Conservation (phyloP, 306 rosid species). For the Styphnolobium japonicum region DNA sequence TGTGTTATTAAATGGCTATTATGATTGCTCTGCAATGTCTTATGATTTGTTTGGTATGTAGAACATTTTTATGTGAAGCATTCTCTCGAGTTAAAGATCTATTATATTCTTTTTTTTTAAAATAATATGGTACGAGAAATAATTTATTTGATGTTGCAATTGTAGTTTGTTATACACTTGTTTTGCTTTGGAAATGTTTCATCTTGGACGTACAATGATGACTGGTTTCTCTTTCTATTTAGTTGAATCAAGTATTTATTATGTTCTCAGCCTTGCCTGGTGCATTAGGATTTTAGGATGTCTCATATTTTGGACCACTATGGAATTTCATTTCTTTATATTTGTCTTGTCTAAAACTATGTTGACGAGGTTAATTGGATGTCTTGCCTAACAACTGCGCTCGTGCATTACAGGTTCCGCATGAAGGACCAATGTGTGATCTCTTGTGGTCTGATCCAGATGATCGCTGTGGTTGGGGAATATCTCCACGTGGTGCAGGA, state of each 20-base stretch:
- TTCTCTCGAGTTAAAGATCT: neutral
- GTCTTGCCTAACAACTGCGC: slow-evolving; percentile 5
- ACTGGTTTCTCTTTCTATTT: neutral
- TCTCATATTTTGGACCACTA: neutral
- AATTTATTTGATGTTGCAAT: neutral
- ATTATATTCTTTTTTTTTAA: neutral
- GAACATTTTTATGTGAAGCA: slow-evolving; percentile 1
- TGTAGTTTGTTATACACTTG: neutral
- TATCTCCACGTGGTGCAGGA: slow-evolving; percentile 99
- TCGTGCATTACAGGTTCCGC: slow-evolving; percentile 72
- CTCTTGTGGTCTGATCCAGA: slow-evolving; percentile 99
- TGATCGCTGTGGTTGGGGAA: slow-evolving; percentile 99
- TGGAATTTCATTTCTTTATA: neutral
- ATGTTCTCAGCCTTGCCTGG: neutral
- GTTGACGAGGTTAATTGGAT: neutral
- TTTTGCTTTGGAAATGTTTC: slow-evolving; percentile 4
- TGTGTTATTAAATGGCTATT: slow-evolving; percentile 16
- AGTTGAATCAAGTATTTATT: neutral
- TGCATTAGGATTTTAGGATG: slow-evolving; percentile 10
- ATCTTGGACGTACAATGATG: neutral
- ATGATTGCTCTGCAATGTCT: neutral
- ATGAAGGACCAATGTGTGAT: slow-evolving; percentile 99
- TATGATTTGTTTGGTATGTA: slow-evolving; percentile 1
- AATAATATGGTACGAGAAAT: neutral
- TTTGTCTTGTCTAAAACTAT: neutral